Evolutionary conservation across 495 filamentous ascomycete genomes (phyloP).

Genomic region (Evansstolkia leycettana): DNA sequence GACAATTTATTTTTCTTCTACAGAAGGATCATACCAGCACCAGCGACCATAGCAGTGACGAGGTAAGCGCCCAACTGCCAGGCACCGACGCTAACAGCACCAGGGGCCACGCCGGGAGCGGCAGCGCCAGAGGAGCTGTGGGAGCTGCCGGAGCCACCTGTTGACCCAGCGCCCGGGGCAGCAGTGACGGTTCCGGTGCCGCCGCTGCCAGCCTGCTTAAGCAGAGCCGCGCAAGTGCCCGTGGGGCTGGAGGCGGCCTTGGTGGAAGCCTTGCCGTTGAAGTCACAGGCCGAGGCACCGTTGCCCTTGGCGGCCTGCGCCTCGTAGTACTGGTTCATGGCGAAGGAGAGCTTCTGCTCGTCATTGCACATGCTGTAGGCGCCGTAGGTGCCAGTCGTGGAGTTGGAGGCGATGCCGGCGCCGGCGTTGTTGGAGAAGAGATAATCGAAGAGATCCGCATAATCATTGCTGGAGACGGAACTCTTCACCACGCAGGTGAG

Average conservation of each 20-base stretch:
- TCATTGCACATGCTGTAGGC: conserved; percentile 81
- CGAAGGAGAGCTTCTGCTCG: conserved; percentile 67
- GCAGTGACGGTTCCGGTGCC: conserved; percentile 54
- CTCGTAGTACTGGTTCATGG: conserved; percentile 70
- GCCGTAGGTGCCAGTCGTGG: conserved; percentile 64
- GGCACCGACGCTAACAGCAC: conserved; percentile 47
- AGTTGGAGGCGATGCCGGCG: conserved; percentile 58
- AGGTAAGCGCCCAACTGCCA: conserved; percentile 58
- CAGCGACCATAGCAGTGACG: conserved; percentile 51
- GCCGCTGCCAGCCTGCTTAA: conserved; percentile 48
- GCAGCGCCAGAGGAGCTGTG: conserved; percentile 33
- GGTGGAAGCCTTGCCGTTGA: conserved; percentile 51
- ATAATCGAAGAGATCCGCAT: conserved; percentile 53
- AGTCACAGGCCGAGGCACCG: conserved; percentile 56
- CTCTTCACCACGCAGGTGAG: conserved; percentile 55
- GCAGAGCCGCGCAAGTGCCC: conserved; percentile 39
- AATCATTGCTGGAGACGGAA: conserved; percentile 40
- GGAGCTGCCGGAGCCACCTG: conserved; percentile 21
- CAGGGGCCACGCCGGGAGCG: conserved; percentile 31
- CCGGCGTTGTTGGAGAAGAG: conserved; percentile 63
- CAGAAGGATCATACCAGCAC: conserved; percentile 65
- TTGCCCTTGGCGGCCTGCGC: conserved; percentile 34
- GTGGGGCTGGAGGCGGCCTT: conserved; percentile 34
- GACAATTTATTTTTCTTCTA: conserved; percentile 32
- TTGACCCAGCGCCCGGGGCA: conserved; percentile 20